A percentile compares a stretch with the other conserved stretches of the same genome.
These are phyloP conservation scores for Sporothrix globosa DNA, from an alignment of 2,329 filamentous ascomycete genomes.

Conservation along the genomic window DNA sequence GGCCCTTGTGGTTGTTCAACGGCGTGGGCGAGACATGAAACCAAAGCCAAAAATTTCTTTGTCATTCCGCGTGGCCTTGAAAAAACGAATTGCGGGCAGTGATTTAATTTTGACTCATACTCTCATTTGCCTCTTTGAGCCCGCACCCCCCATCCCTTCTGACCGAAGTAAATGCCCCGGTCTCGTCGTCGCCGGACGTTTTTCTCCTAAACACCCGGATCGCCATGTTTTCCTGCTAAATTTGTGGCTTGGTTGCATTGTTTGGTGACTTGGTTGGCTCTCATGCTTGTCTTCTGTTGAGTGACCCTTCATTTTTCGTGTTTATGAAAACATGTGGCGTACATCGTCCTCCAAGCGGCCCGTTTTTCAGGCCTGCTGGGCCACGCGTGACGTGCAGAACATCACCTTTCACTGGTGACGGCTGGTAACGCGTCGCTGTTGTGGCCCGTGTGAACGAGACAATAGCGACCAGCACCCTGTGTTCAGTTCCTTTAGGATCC, in stretches of 20 bases:
- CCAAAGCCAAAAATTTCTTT: not conserved
- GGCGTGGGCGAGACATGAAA: slow-evolving; percentile 9
- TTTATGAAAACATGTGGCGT: not conserved
- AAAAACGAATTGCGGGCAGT: not conserved
- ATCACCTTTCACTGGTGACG: not conserved
- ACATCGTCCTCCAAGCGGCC: not conserved
- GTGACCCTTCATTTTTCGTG: not conserved
- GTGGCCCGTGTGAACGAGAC: slow-evolving; percentile 4
- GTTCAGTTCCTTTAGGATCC: not conserved
- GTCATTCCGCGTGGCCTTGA: not conserved
- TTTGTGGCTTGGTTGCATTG: not conserved
- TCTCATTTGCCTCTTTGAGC: not conserved
- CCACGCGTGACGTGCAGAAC: slow-evolving; percentile 20
- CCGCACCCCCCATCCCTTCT: not conserved
- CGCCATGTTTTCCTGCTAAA: not conserved
- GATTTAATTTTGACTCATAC: slow-evolving; percentile 11
- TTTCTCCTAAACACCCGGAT: not conserved
- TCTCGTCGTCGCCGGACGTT: slow-evolving; percentile 2
- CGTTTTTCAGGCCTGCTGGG: not conserved
- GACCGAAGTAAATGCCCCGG: not conserved
- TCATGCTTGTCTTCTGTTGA: not conserved
- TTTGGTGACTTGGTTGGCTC: not conserved
- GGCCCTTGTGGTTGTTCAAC: not conserved
- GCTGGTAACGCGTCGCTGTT: slow-evolving; percentile 17
- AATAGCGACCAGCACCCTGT: not conserved